A percentile compares a stretch with the other conserved stretches of the same genome.
These are phyloP conservation scores for Penicillium occitanis DNA, from an alignment of 2,329 filamentous ascomycete species.

Conservation along the genomic window DNA sequence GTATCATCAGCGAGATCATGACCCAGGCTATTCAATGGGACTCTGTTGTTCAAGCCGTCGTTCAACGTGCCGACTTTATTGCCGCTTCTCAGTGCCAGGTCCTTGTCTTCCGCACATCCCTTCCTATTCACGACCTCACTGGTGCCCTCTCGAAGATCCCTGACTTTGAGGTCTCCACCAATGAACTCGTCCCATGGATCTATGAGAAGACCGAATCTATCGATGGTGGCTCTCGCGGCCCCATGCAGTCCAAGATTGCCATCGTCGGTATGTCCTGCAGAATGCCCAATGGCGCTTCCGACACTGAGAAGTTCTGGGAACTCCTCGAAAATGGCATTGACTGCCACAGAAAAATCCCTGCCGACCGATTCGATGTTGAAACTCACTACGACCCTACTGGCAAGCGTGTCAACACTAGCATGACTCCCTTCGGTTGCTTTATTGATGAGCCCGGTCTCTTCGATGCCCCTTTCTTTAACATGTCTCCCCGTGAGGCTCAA, in stretches of 20 bases:
- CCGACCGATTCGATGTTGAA: conserved; percentile 66
- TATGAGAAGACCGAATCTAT: conserved; percentile 25
- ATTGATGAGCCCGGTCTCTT: conserved; percentile 73
- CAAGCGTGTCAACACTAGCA: conserved; percentile 68
- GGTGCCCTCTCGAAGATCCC: conserved; percentile 21
- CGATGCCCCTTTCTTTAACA: conserved; percentile 83
- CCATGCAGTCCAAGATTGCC: conserved; percentile 52
- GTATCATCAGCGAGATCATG: conserved; percentile 6
- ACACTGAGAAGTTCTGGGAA: conserved; percentile 38
- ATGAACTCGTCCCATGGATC: conserved; percentile 4
- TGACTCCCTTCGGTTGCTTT: conserved; percentile 70
- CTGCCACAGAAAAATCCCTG: conserved; percentile 49
- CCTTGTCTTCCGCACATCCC: conserved; percentile 31
- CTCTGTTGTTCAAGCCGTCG: conserved; percentile 25
- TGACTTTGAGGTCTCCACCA: not conserved
- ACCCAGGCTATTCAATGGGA: conserved; percentile 26
- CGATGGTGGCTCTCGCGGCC: conserved; percentile 1
- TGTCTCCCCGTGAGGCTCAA: conserved; percentile 76
- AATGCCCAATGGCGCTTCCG: conserved; percentile 64
- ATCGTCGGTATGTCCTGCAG: conserved; percentile 79
- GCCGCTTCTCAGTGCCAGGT: conserved; percentile 25
- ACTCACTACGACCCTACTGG: conserved; percentile 67
- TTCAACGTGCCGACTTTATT: conserved; percentile 14
- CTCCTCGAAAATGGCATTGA: conserved; percentile 35
- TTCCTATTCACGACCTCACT: conserved; percentile 31